These are phyloP conservation scores for Irpex lacteus DNA, from an alignment of 1,284 basidiomycete genomes.

Conservation along the genomic window DNA sequence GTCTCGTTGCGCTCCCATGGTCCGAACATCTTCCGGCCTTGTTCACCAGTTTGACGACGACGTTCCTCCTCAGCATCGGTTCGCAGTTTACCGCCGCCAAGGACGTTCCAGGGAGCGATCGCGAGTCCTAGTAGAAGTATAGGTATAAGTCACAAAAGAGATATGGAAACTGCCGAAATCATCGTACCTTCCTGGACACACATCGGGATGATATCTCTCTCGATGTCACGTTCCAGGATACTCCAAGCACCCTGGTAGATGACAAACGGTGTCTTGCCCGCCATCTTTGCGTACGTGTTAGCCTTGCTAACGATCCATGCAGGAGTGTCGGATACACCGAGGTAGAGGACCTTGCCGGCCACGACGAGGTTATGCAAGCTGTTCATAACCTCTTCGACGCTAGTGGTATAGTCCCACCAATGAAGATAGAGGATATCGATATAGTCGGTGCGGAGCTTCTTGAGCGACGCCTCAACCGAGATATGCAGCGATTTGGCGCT, in stretches of 20 bases:
- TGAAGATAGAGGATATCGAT: conserved; percentile 13
- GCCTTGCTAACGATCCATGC: conserved; percentile 29
- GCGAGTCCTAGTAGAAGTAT: conserved; percentile 15
- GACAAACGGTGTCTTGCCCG: conserved; percentile 46
- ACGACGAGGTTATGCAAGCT: conserved; percentile 8
- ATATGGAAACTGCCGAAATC: no score
- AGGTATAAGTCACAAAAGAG: no score
- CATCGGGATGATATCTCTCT: conserved; percentile 65
- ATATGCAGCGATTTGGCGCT: conserved; percentile 5
- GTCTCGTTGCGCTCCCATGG: conserved; percentile 5
- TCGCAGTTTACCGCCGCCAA: conserved; percentile 30
- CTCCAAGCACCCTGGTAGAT: conserved; percentile 57
- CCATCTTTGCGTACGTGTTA: conserved; percentile 29
- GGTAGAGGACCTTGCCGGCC: conserved; percentile 10
- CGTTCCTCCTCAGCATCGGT: conserved; percentile 26
- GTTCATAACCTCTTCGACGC: conserved; percentile 12
- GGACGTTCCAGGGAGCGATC: conserved; percentile 30
- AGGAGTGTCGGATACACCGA: conserved; percentile 28
- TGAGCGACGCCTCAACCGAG: conserved; percentile 4
- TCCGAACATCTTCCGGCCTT: not conserved
- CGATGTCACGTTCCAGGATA: conserved; percentile 47
- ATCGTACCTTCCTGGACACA: conserved; percentile 14
- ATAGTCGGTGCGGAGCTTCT: conserved; percentile 8
- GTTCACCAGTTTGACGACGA: conserved; percentile 6
- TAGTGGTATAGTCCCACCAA: conserved; percentile 10